These are phyloP conservation scores for Phyllosticta capitalensis DNA, from an alignment of 2,329 filamentous ascomycete species.

Conservation along the genomic window DNA sequence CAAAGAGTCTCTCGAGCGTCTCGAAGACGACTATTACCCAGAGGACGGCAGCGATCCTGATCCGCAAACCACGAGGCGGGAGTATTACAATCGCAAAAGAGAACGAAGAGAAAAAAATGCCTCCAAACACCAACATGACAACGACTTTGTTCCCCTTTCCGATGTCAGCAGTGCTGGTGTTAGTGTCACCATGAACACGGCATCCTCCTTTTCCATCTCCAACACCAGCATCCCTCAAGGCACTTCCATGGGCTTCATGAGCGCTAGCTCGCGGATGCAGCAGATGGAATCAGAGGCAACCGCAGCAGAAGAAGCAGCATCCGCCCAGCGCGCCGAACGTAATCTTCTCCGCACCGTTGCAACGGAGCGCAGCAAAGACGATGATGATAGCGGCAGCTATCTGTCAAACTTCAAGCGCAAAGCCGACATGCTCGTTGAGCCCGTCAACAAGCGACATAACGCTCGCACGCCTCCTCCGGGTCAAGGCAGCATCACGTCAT, in stretches of 20 bases:
- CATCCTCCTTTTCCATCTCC: conserved; percentile 20
- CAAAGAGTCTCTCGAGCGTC: conserved; percentile 19
- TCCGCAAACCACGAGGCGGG: conserved; percentile 19
- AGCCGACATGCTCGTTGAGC: neutral
- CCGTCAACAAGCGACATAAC: neutral
- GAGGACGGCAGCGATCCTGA: conserved; percentile 26
- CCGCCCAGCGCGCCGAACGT: conserved; percentile 12
- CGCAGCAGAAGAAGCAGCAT: neutral
- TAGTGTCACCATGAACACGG: conserved; percentile 23
- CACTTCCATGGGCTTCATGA: conserved; percentile 26
- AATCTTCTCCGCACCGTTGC: neutral
- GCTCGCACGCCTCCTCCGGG: conserved; percentile 25
- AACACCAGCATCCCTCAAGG: conserved; percentile 17
- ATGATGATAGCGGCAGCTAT: conserved; percentile 11
- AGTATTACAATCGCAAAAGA: neutral
- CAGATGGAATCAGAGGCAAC: conserved; percentile 26
- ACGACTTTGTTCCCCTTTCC: conserved; percentile 10
- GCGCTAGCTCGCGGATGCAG: conserved; percentile 29
- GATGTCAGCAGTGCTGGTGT: neutral
- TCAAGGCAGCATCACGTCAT: conserved; percentile 44
- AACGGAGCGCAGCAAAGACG: neutral
- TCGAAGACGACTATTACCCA: conserved; percentile 28
- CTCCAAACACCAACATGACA: conserved; percentile 21
- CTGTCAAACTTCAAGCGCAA: neutral
- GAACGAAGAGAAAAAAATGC: conserved; percentile 1